Percentiles rank a stretch among this genome's conserved stretches.
Evolutionary conservation across 208 protist genomes (phyloP).

Genomic region (Leishmania aethiopica): DNA sequence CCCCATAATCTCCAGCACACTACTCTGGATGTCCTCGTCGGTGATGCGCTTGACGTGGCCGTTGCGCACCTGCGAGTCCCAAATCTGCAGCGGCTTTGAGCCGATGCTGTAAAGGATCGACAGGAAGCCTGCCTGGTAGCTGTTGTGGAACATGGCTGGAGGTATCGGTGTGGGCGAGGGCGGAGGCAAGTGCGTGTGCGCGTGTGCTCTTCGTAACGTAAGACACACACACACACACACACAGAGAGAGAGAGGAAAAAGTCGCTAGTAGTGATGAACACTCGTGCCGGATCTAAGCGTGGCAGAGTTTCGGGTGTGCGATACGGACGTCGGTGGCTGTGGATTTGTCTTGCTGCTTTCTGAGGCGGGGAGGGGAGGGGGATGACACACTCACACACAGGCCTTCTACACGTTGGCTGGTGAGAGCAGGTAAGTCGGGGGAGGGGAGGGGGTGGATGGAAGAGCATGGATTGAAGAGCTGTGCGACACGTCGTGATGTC

Average conservation of each 20-base stretch:
- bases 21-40: slow-evolving; percentile 99
- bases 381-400: not conserved
- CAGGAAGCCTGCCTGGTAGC: slow-evolving; percentile 98
- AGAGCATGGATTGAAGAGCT: not conserved
- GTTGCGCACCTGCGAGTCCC: slow-evolving; percentile 98
- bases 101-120: slow-evolving; percentile 99
- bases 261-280: not conserved
- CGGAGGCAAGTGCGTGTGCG: not conserved
- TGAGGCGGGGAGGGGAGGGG: not conserved
- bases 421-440: not conserved
- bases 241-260: not conserved
- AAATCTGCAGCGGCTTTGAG: slow-evolving; percentile 98
- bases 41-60: slow-evolving; percentile 99
- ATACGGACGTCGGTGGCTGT: not conserved
- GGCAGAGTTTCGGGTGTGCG: not conserved
- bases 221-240: slow-evolving; percentile 1
- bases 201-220: not conserved
- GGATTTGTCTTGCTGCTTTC: not conserved
- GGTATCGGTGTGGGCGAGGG: not conserved
- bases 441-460: not conserved
- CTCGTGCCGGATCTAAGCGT: not conserved
- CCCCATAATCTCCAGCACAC: slow-evolving; percentile 98
- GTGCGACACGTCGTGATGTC: not conserved
- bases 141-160: slow-evolving; percentile 98
- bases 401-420: not conserved